Conservation (phyloP, 495 filamentous ascomycete genomes). For the Neurospora tetrasperma region DNA sequence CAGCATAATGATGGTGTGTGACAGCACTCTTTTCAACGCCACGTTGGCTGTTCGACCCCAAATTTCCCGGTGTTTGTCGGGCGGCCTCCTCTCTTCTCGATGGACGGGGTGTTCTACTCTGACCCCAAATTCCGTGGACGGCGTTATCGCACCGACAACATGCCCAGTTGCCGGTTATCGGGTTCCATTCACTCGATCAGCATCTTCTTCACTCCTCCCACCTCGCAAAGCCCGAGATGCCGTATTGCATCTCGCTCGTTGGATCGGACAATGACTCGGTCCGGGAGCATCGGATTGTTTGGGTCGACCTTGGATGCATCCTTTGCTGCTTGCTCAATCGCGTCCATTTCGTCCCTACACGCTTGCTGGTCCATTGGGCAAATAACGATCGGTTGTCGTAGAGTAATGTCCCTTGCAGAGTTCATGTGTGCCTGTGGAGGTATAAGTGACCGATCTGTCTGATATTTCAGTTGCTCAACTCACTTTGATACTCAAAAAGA, state of each 20-base stretch:
- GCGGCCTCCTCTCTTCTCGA: neutral
- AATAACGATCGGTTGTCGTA: constrained; percentile 91
- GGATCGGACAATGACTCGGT: constrained; percentile 68
- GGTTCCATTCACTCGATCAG: constrained; percentile 64
- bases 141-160: neutral
- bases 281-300: constrained; percentile 80
- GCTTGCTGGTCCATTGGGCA: constrained; percentile 91
- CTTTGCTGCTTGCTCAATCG: constrained; percentile 88
- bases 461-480: constrained; percentile 9
- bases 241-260: constrained; percentile 66
- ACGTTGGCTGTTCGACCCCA: neutral
- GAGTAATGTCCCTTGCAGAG: constrained; percentile 78
- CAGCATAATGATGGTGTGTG: neutral
- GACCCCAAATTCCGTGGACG: too few species aligned
- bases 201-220: constrained; percentile 76
- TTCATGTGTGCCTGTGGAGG: constrained; percentile 69
- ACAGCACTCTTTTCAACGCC: neutral
- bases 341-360: constrained; percentile 97
- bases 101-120: neutral
- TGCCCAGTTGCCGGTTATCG: neutral
- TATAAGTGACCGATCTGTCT: constrained; percentile 11
- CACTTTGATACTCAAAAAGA: constrained; percentile 91
- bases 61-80: neutral
- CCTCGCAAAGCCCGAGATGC: constrained; percentile 71
- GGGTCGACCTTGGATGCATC: constrained; percentile 79